Evolutionary conservation across 371 early-diverging fungal species (phyloP).

Genomic region (Syncephalastrum monosporum): DNA sequence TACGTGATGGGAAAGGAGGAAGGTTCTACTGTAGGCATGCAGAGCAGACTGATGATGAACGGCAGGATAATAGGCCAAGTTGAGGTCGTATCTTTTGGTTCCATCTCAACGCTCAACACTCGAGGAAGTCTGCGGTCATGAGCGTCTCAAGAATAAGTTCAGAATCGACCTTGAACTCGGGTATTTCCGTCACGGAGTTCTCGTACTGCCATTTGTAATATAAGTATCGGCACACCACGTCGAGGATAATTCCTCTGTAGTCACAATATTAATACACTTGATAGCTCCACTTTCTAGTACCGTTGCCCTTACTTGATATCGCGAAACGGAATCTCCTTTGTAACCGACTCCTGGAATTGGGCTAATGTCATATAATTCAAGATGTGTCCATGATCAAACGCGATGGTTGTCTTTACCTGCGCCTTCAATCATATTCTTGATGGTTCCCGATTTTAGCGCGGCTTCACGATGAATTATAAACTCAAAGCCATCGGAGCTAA

Average conservation of each 20-base stretch:
- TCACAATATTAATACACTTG: background rate
- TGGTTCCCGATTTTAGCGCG: slow-evolving; percentile 89
- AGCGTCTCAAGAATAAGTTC: slow-evolving; percentile 89
- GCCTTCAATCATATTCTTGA: slow-evolving; percentile 89
- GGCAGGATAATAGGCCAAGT: no score
- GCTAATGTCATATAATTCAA: slow-evolving; percentile 38
- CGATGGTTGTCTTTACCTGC: slow-evolving; percentile 52
- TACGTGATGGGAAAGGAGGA: no score
- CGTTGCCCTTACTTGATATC: slow-evolving; percentile 85
- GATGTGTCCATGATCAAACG: slow-evolving; percentile 16
- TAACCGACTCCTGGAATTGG: slow-evolving; percentile 88
- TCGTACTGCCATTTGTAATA: slow-evolving; percentile 76
- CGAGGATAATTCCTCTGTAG: slow-evolving; percentile 82
- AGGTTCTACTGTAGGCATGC: no score
- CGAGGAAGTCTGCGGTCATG: slow-evolving; percentile 94
- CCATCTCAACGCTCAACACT: slow-evolving; percentile 54
- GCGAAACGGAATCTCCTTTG: slow-evolving; percentile 82
- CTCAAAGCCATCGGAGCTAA: slow-evolving; percentile 88
- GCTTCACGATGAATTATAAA: slow-evolving; percentile 87
- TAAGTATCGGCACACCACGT: slow-evolving; percentile 90
- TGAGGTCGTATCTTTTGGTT: no score
- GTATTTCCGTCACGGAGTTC: slow-evolving; percentile 73
- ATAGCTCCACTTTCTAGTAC: background rate
- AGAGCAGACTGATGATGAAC: no score
- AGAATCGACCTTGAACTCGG: slow-evolving; percentile 88